These are phyloP conservation scores for Ascochyta fabae DNA, from an alignment of 2,329 filamentous ascomycete species.

Conservation along the genomic window DNA sequence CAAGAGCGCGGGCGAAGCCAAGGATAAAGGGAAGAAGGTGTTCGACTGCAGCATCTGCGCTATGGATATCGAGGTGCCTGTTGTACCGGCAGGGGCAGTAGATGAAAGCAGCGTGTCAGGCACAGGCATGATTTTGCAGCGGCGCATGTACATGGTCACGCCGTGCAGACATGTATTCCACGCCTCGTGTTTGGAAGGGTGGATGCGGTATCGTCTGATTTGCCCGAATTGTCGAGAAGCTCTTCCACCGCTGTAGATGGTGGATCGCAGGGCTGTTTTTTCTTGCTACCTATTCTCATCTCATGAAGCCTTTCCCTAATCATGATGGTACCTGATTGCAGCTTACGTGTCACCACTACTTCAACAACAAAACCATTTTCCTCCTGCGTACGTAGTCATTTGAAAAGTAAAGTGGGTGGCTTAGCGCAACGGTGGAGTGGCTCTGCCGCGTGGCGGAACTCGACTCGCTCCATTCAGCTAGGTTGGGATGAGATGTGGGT, in stretches of 20 bases:
- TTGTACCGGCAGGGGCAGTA: conserved; percentile 63
- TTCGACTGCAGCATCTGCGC: conserved; percentile 97
- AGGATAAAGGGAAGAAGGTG: conserved; percentile 61
- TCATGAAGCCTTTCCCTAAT: not conserved
- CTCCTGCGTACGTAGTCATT: too few relatives aligned
- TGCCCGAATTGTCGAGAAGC: conserved; percentile 95
- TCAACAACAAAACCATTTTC: too few relatives aligned
- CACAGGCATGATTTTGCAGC: conserved; percentile 69
- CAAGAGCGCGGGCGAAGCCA: conserved; percentile 50
- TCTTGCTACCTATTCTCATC: too few relatives aligned
- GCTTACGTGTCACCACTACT: too few relatives aligned
- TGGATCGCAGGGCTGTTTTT: too few relatives aligned
- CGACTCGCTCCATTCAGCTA: too few relatives aligned
- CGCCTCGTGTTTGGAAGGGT: conserved; percentile 86
- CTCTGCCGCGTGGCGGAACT: too few relatives aligned
- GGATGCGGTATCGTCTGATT: conserved; percentile 92
- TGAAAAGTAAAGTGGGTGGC: too few relatives aligned
- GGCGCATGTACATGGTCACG: conserved; percentile 94
- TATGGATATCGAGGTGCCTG: conserved; percentile 86
- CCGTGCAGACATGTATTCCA: conserved; percentile 97
- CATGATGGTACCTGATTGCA: too few relatives aligned
- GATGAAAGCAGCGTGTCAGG: conserved; percentile 47
- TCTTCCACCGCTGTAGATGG: conserved; percentile 75
- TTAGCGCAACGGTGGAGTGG: not conserved
- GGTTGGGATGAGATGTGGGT: too few relatives aligned